Evolutionary conservation across 208 protist genomes (phyloP).

Genomic region (Leishmania martiniquensis): DNA sequence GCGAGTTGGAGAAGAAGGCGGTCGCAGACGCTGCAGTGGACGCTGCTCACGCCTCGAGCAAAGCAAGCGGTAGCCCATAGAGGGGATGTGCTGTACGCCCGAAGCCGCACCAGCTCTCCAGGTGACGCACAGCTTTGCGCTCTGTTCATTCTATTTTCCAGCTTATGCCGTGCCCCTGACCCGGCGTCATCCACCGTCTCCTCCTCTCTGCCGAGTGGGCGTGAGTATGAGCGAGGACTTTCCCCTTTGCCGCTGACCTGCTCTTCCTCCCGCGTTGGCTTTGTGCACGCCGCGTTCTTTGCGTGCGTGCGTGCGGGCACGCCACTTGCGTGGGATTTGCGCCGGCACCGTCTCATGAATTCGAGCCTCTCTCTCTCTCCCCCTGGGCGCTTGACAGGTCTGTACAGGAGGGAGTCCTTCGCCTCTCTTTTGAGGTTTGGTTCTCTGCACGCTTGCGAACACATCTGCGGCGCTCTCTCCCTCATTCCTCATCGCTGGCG

Average conservation of each 20-base stretch:
- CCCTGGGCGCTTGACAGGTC: not conserved
- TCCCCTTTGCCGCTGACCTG: too few species aligned
- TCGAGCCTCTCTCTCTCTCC: not conserved
- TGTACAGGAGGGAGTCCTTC: not conserved
- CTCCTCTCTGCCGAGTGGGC: not conserved
- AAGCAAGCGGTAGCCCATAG: not conserved
- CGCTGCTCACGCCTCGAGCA: slow-evolving; percentile 19
- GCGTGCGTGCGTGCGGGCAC: not conserved
- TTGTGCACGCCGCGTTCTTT: not conserved
- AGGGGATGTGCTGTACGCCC: not conserved
- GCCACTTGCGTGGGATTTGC: not conserved
- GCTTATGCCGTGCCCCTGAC: not conserved
- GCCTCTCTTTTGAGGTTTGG: not conserved
- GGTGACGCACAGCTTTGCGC: not conserved
- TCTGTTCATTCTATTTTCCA: not conserved
- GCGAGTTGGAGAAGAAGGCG: slow-evolving; percentile 53
- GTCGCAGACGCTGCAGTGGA: slow-evolving; percentile 51
- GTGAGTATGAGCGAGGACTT: not conserved
- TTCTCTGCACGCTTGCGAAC: too few species aligned
- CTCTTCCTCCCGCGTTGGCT: not conserved
- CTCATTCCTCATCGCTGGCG: too few species aligned
- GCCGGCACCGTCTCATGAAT: not conserved
- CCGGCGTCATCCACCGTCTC: not conserved
- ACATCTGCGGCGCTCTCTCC: too few species aligned
- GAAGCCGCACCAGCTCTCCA: not conserved